Evolutionary conservation across 2,329 filamentous ascomycete species (phyloP), one percentile per base, ranked within the genome.

Genomic region (Calonectria pauciramosa): DNA sequence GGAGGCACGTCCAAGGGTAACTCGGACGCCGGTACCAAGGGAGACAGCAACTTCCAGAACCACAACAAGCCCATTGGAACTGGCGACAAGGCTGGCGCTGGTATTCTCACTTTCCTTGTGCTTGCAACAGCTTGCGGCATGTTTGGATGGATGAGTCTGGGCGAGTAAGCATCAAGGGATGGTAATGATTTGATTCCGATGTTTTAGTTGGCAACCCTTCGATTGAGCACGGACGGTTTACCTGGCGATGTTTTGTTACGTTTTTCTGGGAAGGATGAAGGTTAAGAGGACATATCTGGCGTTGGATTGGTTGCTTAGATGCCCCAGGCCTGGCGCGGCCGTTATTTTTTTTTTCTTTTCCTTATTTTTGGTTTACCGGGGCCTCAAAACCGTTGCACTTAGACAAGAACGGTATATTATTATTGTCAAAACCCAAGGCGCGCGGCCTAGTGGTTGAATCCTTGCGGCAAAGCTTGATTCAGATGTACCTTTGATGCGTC

Each of bases 1-100:
- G 91, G 91, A 66, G 91, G 91, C 69, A 91, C 87, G 1, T 89
- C 87, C 56, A 80, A 82, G 76, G 87, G 88, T 38, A 83, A 89
- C 70, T 83, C 84, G 6, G 84, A 87, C 72, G 87, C 88, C 5
- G 87, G 85, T 26, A 83, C 82, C 30, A 82, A 84, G 36, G 83
- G 84, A 71, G 83, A 86, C 47, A 80, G 84, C 73, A 81, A 82
- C 23, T 85, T 86, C 41, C 78, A 81, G 44, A 80, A 82, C 68
- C 70, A 82, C 26, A 76, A 80, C 20, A 79, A 80, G 68, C 84
- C 86, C 14, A 83, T 89, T 51, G 87, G 85, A 8, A 85, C 85
- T 23, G 87, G 82, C 32, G 88, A 89, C 74, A 85, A 82, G 77
- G 88, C 88, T 0, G 88, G 88, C 13, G 88, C 88, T 7, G 86